phyloP scores from a whole-genome alignment of 2,329 filamentous ascomycete species.

The Trichoderma sp. region DNA sequence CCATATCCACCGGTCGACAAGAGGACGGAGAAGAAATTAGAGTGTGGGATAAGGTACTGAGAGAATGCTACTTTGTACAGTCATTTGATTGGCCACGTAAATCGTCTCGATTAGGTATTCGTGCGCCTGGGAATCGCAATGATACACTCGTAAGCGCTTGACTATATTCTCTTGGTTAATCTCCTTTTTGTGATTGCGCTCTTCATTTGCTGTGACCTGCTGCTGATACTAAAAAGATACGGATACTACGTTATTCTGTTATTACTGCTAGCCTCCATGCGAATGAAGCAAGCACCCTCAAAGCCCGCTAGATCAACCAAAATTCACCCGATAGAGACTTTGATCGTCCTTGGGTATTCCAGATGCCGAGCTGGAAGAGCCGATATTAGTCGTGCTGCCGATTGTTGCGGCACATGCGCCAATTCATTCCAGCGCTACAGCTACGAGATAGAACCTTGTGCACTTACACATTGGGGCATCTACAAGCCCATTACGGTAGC shows the following conservation, averaged over 20 bases:
- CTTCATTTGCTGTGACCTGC: background rate
- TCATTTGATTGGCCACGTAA: background rate
- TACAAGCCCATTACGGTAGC: background rate
- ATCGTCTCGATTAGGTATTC: too few species aligned
- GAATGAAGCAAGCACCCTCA: background rate
- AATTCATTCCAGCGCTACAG: conserved; percentile 1
- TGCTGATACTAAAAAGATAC: background rate
- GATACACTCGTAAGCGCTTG: background rate
- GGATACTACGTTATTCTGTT: background rate
- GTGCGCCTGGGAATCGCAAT: background rate
- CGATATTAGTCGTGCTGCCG: background rate
- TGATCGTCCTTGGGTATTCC: background rate
- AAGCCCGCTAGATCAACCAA: background rate
- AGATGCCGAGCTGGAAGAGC: background rate
- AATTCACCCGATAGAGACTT: background rate
- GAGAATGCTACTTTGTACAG: background rate
- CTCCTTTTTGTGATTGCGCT: background rate
- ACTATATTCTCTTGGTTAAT: background rate
- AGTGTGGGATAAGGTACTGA: background rate
- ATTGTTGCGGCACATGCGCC: background rate
- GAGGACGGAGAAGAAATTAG: background rate
- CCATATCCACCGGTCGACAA: background rate
- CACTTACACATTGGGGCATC: background rate
- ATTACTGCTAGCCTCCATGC: background rate
- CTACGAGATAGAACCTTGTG: too few species aligned